Percentiles rank a stretch among this genome's conserved stretches.
Evolutionary conservation across 495 filamentous ascomycete species (phyloP).

Genomic region (Talaromyces adpressus): DNA sequence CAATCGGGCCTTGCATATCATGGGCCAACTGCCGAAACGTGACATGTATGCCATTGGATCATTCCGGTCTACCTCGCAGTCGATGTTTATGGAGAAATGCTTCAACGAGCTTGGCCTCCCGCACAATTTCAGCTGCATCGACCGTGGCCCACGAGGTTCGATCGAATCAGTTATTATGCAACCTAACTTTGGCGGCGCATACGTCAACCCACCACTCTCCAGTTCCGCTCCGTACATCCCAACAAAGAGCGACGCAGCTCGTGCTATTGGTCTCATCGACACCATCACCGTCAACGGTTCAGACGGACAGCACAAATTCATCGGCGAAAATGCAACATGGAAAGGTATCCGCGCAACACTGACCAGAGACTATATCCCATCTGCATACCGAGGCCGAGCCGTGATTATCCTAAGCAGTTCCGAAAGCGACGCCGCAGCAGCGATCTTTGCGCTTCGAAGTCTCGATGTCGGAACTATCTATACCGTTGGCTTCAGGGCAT

Average conservation of each 20-base stretch:
- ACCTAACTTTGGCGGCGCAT: conserved; percentile 70
- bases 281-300: conserved; percentile 58
- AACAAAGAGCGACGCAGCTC: conserved; percentile 60
- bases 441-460: conserved; percentile 67
- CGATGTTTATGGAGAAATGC: conserved; percentile 81
- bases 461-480: conserved; percentile 74
- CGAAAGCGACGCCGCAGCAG: conserved; percentile 63
- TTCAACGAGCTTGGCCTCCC: conserved; percentile 83
- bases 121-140: conserved; percentile 69
- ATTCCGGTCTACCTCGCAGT: conserved; percentile 62
- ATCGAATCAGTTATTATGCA: conserved; percentile 61
- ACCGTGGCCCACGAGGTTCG: conserved; percentile 56
- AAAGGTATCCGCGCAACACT: conserved; percentile 75
- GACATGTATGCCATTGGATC: conserved; percentile 74
- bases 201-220: conserved; percentile 61
- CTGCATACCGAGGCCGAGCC: conserved; percentile 65
- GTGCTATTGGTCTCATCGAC: conserved; percentile 70
- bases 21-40: conserved; percentile 73
- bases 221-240: conserved; percentile 50
- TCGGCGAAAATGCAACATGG: conserved; percentile 77
- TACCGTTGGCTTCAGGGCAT: conserved; percentile 73
- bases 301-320: conserved; percentile 38
- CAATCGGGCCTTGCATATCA: conserved; percentile 66
- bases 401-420: conserved; percentile 65
- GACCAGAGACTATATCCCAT: conserved; percentile 73